Base-by-base conservation (phyloP, 2,329 filamentous ascomycete genomes). In the Penicillium glabrum region DNA sequence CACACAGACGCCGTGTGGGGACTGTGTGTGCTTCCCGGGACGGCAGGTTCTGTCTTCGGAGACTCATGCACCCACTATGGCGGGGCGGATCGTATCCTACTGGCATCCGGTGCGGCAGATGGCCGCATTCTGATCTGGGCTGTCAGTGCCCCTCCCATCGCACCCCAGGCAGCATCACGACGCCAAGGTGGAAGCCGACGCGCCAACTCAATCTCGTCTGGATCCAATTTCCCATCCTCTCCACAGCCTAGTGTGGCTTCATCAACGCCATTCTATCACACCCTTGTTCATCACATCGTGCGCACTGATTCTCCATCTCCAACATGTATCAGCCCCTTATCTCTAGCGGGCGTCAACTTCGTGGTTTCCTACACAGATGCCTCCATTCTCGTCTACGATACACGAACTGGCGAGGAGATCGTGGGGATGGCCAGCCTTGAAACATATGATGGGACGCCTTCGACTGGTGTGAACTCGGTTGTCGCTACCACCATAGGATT, bases 1-100 rank as follows among this genome's bases (percentile, higher is more conserved):
- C 95, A 98, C 69, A 96, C 89, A 0, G 95, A 99, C 79, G 91
- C 93, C 4, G 91, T 99, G 5, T 99, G 95, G 95, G 89, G 92
- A 3, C 84, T 99, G 3, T 97, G 93, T 69, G 91, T 98, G 14
- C 83, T 99, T 3, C 95, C 95, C 3, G 87, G 90, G 3, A 93
- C 90, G 0, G 83, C 91, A 19, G 90, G 89, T 3, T 81, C 88
- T 27, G 83, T 97, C 2, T 96, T 97, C 69, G 92, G 93, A 16
- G 77, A 81, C 49, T 86, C 85, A 53, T 84, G 84, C 58, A 89
- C 81, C 69, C 83, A 86, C 44, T 90, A 90, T 68, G 93, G 93
- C 29, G 89, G 87, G 10, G 80, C 91, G 1, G 95, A 98, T 69
- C 86, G 93, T 19, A 90, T 98, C 50, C 78, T 98, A 27, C 82